Percentiles rank a stretch among this genome's conserved stretches.
phyloP scores from a whole-genome alignment of 805 yeast species.

The Ogataea zsoltii region DNA sequence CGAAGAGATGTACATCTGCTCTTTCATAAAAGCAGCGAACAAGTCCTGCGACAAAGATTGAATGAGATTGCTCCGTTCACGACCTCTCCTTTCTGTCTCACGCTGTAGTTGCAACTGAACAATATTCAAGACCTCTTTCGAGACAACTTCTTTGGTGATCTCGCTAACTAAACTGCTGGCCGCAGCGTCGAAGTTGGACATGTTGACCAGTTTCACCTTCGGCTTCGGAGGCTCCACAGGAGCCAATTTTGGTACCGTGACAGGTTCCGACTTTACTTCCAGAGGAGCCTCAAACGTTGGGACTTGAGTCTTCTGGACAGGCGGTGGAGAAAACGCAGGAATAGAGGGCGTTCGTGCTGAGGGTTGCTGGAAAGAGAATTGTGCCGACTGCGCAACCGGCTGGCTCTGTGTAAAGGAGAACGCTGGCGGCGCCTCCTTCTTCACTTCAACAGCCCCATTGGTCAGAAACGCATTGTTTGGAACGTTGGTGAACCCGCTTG shows the following conservation, averaged over 20 bases:
- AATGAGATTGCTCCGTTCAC: slow-evolving; percentile 32
- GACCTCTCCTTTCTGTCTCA: slow-evolving; percentile 7
- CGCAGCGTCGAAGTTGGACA: slow-evolving; percentile 34
- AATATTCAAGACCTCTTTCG: slow-evolving; percentile 26
- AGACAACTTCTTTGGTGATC: slow-evolving; percentile 28
- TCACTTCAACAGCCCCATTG: no score
- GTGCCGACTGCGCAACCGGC: no score
- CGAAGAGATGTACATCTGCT: slow-evolving; percentile 46
- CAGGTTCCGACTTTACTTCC: background rate
- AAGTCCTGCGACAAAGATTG: slow-evolving; percentile 49
- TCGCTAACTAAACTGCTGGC: slow-evolving; percentile 24
- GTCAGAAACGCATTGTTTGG: no score
- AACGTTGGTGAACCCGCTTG: no score
- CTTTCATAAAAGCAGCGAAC: slow-evolving; percentile 61
- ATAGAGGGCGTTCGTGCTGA: no score
- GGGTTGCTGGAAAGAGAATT: no score
- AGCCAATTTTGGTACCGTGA: background rate
- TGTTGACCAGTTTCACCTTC: slow-evolving; percentile 9
- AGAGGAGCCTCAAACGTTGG: no score
- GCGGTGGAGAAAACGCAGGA: no score
- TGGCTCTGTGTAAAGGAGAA: no score
- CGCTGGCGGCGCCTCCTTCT: no score
- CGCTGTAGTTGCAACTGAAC: slow-evolving; percentile 5
- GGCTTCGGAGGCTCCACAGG: slow-evolving; percentile 1
- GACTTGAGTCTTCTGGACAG: no score